These are phyloP conservation scores for Auriscalpium microsporum DNA, from an alignment of 768 basidiomycete species.

Conservation along the genomic window DNA sequence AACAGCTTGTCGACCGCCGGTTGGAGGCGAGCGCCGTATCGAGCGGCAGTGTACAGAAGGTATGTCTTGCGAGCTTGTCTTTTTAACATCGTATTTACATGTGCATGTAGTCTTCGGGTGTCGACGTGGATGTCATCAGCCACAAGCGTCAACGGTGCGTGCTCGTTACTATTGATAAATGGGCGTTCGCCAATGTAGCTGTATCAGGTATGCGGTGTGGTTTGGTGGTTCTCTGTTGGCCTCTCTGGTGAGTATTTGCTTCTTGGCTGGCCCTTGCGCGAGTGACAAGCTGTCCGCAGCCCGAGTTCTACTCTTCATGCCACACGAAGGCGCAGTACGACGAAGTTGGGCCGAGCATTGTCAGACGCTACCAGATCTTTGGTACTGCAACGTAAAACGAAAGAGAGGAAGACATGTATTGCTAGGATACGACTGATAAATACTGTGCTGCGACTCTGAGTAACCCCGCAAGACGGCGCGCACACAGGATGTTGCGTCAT, in stretches of 20 bases:
- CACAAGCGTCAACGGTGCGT: slow-evolving; percentile 91
- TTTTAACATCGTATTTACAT: not conserved
- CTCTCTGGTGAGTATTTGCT: slow-evolving; percentile 58
- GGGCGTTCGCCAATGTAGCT: not conserved
- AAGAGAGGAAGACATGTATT: slow-evolving; percentile 7
- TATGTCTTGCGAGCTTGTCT: slow-evolving; percentile 25
- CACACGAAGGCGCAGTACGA: slow-evolving; percentile 94
- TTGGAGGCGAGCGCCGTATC: slow-evolving; percentile 68
- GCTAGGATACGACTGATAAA: slow-evolving; percentile 5
- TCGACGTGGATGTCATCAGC: slow-evolving; percentile 96
- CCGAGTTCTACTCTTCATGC: slow-evolving; percentile 91
- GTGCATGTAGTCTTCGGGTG: slow-evolving; percentile 71
- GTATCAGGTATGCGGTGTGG: slow-evolving; percentile 86
- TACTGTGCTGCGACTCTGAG: too few species aligned
- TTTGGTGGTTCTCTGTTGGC: slow-evolving; percentile 94
- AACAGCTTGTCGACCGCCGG: slow-evolving; percentile 86
- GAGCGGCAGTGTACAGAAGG: slow-evolving; percentile 71
- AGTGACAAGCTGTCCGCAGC: slow-evolving; percentile 34
- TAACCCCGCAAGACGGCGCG: too few species aligned
- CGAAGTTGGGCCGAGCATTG: slow-evolving; percentile 87
- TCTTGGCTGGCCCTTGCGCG: not conserved
- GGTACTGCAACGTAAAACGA: slow-evolving; percentile 65
- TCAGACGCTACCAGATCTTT: slow-evolving; percentile 88
- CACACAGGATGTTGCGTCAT: too few species aligned
- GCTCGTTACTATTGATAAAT: not conserved